Base-by-base conservation (phyloP, 1,284 basidiomycete genomes). In the Tilletia caries region DNA sequence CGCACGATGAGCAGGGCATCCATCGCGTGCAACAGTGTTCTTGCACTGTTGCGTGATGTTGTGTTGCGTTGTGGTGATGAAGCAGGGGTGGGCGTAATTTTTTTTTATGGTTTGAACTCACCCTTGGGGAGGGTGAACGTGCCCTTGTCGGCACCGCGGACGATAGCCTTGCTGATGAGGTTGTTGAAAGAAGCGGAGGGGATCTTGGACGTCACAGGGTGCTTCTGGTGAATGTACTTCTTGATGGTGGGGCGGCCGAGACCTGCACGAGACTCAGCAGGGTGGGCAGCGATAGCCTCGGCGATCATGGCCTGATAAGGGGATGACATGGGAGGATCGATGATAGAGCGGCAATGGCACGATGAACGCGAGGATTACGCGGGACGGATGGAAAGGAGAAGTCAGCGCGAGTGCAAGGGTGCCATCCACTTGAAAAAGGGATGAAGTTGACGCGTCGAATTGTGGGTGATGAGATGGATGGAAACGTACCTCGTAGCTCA, bases 211-310 rank as follows among this genome's bases (percentile, higher is more conserved):
- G 76, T 74, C 66, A 68, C 73, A 66, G 74, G 74, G 68, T 75
- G 69, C 74, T 75, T 76, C 23, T 74, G 72, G 66, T 68, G 73
- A 69, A 85, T 87, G 79, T 78, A 90, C 93, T 93, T 95, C 89
- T 95, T 95, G 86, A 96, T 92, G 81, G 91, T 89, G 71, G 91
- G 91, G 69, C 93, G 91, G 78, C 92, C 94, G 75, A 95, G 92
- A 84, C 93, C 93, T 72, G 84, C 83, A 75, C 93, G 91, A 72
- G 91, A 89, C 73, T 93, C 92, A 46, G 91, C 91, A 32, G 88
- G 87, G 84, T 90, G 86, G 67, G 86, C 87, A 73, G 87, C 84
- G 84, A 95, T 92, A 79, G 91, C 92, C 86, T 94, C 92, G 85
- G 86, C 81, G 68, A 74, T 82, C 80, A 82, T 82, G 67, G 75